Evolutionary conservation across 73 alveolate species (phyloP).

Genomic region (Tetrahymena malaccensis): DNA sequence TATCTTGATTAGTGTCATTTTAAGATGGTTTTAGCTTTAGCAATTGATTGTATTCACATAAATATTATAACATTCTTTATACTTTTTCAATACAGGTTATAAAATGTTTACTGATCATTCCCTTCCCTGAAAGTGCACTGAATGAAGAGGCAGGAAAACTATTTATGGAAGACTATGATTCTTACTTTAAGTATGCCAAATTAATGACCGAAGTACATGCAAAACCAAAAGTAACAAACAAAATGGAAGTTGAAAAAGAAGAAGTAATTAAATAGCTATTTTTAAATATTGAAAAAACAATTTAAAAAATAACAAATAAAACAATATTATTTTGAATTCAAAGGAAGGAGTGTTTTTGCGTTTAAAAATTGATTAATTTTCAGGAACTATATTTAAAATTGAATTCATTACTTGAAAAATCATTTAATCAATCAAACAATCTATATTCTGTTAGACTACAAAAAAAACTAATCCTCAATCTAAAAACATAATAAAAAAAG

Average conservation of each 20-base stretch:
- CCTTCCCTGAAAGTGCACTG: constrained; percentile 97
- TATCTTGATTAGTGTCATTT: not conserved
- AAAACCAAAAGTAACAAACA: not conserved
- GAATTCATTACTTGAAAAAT: not conserved
- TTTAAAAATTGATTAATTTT: not conserved
- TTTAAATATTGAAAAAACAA: too few relatives aligned
- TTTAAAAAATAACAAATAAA: not conserved
- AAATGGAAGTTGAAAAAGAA: not conserved
- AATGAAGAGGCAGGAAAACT: constrained; percentile 99
- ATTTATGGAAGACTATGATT: constrained; percentile 98
- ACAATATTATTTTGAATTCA: not conserved
- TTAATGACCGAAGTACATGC: constrained; percentile 89
- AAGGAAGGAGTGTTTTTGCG: not conserved
- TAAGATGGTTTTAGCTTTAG: not conserved
- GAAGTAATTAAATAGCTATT: not conserved
- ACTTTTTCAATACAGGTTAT: constrained; percentile 7
- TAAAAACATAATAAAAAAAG: too few relatives aligned
- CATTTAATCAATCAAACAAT: not conserved
- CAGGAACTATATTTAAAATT: not conserved
- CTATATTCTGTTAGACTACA: too few relatives aligned
- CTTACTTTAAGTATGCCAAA: constrained; percentile 84
- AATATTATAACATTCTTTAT: not conserved
- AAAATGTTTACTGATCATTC: constrained; percentile 95
- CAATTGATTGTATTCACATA: not conserved
- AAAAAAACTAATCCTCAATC: not conserved